Base-by-base conservation (phyloP, 495 filamentous ascomycete genomes). In the Aspergillus nanangensis region DNA sequence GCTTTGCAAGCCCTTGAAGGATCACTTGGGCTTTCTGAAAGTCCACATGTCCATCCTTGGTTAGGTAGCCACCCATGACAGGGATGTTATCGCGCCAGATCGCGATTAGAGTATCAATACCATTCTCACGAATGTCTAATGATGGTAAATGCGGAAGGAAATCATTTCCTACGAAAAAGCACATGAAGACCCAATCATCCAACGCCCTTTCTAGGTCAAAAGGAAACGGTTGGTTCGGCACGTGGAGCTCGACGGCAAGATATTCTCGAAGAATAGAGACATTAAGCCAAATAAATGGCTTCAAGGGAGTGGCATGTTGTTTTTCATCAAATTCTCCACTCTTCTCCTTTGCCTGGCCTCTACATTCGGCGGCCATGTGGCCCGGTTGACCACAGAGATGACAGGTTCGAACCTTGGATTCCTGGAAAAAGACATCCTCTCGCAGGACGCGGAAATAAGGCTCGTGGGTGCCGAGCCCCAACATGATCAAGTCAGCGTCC, bases 171-270 rank as follows among this genome's bases (percentile, higher is more conserved):
- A 99, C 93, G 62, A 99, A 99, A 69, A 95, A 99, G 72, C 93
- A 99, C 92, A 99, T 96, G 66, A 99, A 99, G 13, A 99, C 89
- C 93, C 94, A 97, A 65, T 99, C 93, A 71, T 99, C 93, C 44
- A 99, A 74, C n/a, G 94, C 93, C 53, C 93, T 79, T 61, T 99
- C 93, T 22, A 96, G 72, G 63, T 99, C 89, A 58, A 88, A 88
- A 53, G 80, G 81, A 51, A 90, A 88, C 36, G 83, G 82, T 40
- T 89, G 88, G 24, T 78, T 74, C 33, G 88, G 86, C 22, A 96
- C 81, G 54, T 86, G 75, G 45, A 99, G 80, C 64, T 99, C 93
- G 41, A 82, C 84, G 49, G 82, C 89, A 44, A 99, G 78, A 62
- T 99, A 99, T 66, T 99, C 93, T 56, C 93, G 78, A 35, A 99